Conservation (phyloP, 2,329 filamentous ascomycete species). For the Aspergillus puulaauensis region DNA sequence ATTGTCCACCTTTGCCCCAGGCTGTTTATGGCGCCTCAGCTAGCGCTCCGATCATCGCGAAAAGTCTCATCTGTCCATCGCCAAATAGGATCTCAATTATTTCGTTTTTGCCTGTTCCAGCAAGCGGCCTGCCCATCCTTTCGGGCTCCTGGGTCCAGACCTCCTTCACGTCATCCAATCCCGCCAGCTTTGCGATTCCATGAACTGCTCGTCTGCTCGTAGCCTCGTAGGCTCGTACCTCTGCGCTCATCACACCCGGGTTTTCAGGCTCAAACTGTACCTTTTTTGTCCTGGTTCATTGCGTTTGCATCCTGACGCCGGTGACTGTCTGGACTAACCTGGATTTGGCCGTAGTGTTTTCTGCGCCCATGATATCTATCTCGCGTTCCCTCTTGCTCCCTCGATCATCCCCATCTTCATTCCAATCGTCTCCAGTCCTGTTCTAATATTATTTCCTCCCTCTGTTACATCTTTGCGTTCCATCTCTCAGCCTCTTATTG, state of each 20-base stretch:
- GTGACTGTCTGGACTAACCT: slow-evolving; percentile 5
- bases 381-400: slow-evolving; percentile 7
- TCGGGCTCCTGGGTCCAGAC: slow-evolving; percentile 17
- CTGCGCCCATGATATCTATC: slow-evolving; percentile 8
- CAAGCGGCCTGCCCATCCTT: slow-evolving; percentile 13
- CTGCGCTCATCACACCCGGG: neutral
- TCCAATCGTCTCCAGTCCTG: slow-evolving; percentile 5
- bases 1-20: neutral
- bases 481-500: slow-evolving; percentile 8
- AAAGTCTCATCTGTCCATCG: neutral
- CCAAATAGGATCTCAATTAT: neutral
- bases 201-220: slow-evolving; percentile 3
- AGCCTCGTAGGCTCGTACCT: neutral
- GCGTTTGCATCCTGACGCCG: slow-evolving; percentile 3
- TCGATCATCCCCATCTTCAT: slow-evolving; percentile 4
- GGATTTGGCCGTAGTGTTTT: neutral
- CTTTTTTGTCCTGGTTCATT: neutral
- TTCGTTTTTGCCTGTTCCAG: slow-evolving; percentile 9
- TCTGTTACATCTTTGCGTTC: slow-evolving; percentile 4
- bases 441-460: neutral
- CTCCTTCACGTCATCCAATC: slow-evolving; percentile 14
- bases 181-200: slow-evolving; percentile 7
- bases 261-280: neutral
- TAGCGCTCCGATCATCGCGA: slow-evolving; percentile 17
- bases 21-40: slow-evolving; percentile 8